phyloP scores from a whole-genome alignment of 768 basidiomycete genomes.

The Lentinula lateritia region DNA sequence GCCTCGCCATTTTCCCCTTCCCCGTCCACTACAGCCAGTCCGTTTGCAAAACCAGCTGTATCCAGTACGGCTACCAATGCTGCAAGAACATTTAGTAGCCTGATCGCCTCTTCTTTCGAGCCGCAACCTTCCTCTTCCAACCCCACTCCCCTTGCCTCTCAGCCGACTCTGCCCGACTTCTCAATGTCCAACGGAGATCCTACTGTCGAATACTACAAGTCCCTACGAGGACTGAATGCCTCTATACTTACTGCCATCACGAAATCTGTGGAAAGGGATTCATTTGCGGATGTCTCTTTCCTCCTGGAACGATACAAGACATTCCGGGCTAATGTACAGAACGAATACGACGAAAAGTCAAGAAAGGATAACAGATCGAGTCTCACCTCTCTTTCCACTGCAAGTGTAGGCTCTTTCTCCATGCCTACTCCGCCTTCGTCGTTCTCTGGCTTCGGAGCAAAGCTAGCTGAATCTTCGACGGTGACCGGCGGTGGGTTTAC shows the following conservation, averaged over 20 bases:
- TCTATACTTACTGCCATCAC: constrained; percentile 57
- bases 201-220: constrained; percentile 55
- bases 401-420: not conserved
- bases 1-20: constrained; percentile 14
- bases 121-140: constrained; percentile 1
- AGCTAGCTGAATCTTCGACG: constrained; percentile 12
- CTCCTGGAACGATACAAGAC: constrained; percentile 56
- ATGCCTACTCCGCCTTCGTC: constrained; percentile 29
- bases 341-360: constrained; percentile 41
- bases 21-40: constrained; percentile 12
- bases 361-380: not conserved
- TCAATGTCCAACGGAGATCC: constrained; percentile 16
- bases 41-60: constrained; percentile 20
- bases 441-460: constrained; percentile 27
- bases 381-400: constrained; percentile 7
- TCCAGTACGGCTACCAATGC: constrained; percentile 36
- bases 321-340: constrained; percentile 48
- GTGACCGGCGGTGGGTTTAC: constrained; percentile 16
- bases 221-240: constrained; percentile 70
- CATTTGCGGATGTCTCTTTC: constrained; percentile 59
- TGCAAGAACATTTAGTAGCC: constrained; percentile 48
- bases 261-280: constrained; percentile 58
- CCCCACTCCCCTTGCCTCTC: constrained; percentile 10
- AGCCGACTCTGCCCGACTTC: constrained; percentile 12
- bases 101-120: constrained; percentile 22